Evolutionary conservation across 129 eudicot species (phyloP), one percentile per base, ranked within the genome.

Genomic region (Heracleum sosnowskyi): DNA sequence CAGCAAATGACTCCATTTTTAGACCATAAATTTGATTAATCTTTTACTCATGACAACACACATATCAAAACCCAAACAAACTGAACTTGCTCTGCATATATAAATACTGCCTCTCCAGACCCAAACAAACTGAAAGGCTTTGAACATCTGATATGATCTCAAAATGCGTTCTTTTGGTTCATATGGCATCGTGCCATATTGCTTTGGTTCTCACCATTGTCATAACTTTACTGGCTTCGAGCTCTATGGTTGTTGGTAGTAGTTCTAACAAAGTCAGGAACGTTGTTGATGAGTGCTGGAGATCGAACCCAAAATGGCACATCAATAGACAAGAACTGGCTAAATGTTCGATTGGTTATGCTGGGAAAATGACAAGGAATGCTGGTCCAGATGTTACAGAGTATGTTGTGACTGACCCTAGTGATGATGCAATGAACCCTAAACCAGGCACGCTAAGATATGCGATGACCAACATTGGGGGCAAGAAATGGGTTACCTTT

Each of bases 241-340:
- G 36, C 55, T 35, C 37, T 33, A n/a, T 6, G 20, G 78, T 34
- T 45, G 12, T 74, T 18, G 83, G 78, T 51, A 78, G 62, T 26
- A 53, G 17, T 42, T 49, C 81, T 24, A 20, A 22, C 40, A 34
- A 70, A 5, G 47, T 35, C 69, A 69, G 82, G 86, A 89, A 89
- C 5, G 87, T 80, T 73, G 87, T 89, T 7, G 93, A 89, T 69
- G 16, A 37, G 26, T 87, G 93, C 75, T 89, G 93, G 93, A 81
- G 93, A 29, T n/a, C 29, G 5, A 83, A 89, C 37, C 87, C 87
- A 3, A 72, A 83, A 26, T 89, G 93, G 93, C 57, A 60, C 11
- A 68, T 28, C 20, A 69, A 86, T 22, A 82, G 91, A 78, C 81
- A 85, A 15, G 86, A 87, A 33, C 76, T 89, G 16, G 93, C 89